A percentile compares a stretch with the other conserved stretches of the same genome.
phyloP scores from a whole-genome alignment of 1,139 yeast species.

The Taphrina deformans region DNA sequence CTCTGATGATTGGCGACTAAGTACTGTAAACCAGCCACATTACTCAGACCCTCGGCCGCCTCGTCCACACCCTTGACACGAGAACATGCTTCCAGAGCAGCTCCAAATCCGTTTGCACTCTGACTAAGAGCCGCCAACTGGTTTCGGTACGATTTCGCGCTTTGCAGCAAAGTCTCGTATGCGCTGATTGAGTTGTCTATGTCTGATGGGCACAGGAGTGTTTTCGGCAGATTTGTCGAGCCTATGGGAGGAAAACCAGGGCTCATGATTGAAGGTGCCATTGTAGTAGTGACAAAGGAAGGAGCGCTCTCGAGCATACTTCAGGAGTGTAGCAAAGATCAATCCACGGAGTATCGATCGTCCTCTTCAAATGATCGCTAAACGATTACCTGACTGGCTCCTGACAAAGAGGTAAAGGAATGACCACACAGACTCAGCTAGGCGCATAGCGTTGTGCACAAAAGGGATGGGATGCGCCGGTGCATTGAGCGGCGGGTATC shows the following conservation, averaged over 20 bases:
- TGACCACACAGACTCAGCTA: no score
- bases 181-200: conserved; percentile 39
- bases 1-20: conserved; percentile 76
- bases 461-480: no score
- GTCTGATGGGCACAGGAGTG: conserved; percentile 18
- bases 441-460: no score
- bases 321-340: neutral
- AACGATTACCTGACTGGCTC: no score
- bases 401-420: no score
- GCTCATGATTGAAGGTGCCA: conserved; percentile 15
- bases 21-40: conserved; percentile 77
- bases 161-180: conserved; percentile 53
- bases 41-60: conserved; percentile 60
- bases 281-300: neutral
- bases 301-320: neutral
- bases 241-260: neutral
- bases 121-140: conserved; percentile 56
- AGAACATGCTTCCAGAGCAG: conserved; percentile 68
- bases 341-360: no score
- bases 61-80: conserved; percentile 64
- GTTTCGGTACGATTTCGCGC: conserved; percentile 56
- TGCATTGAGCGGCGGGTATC: no score
- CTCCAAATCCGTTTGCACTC: conserved; percentile 74
- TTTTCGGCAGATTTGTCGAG: conserved; percentile 10
- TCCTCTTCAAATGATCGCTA: no score